These are phyloP conservation scores for Fusarium sp. DNA, from an alignment of 2,329 filamentous ascomycete species.

Conservation along the genomic window DNA sequence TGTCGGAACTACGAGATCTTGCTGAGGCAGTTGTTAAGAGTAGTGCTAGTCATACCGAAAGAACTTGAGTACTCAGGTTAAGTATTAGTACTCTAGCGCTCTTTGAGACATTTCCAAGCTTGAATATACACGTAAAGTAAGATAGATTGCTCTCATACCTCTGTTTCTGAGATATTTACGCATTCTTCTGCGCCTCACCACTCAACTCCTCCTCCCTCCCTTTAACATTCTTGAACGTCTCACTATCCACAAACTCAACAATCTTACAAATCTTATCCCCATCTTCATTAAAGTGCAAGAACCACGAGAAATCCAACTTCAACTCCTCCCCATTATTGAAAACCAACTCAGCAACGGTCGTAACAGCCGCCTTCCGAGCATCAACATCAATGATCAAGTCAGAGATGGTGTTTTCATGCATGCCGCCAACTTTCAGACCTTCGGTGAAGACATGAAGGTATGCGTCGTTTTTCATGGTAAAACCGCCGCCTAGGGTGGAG, in stretches of 20 bases:
- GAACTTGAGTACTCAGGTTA: too few species aligned
- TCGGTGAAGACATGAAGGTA: slow-evolving; percentile 13
- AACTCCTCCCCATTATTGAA: slow-evolving; percentile 2
- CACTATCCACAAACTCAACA: slow-evolving; percentile 28
- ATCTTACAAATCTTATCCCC: slow-evolving; percentile 22
- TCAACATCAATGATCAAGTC: slow-evolving; percentile 20
- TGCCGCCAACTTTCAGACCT: slow-evolving; percentile 9
- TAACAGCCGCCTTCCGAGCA: slow-evolving; percentile 10
- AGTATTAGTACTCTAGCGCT: not conserved
- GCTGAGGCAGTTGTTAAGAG: not conserved
- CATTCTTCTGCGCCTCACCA: not conserved
- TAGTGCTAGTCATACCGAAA: not conserved
- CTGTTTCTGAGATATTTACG: fast-evolving
- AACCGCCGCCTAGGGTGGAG: not conserved
- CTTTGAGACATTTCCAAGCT: not conserved
- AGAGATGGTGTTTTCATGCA: not conserved
- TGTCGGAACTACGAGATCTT: not conserved
- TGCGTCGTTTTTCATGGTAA: slow-evolving; percentile 14
- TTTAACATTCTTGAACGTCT: not conserved
- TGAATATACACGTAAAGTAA: not conserved
- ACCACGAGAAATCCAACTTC: slow-evolving; percentile 22
- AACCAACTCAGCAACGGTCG: slow-evolving; percentile 3
- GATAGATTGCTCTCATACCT: too few species aligned
- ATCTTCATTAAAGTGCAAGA: slow-evolving; percentile 19
- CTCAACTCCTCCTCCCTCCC: not conserved